Percentiles rank a stretch among this genome's conserved stretches.
phyloP scores from a whole-genome alignment of 2,329 filamentous ascomycete genomes.

The Metarhizium anisopliae region DNA sequence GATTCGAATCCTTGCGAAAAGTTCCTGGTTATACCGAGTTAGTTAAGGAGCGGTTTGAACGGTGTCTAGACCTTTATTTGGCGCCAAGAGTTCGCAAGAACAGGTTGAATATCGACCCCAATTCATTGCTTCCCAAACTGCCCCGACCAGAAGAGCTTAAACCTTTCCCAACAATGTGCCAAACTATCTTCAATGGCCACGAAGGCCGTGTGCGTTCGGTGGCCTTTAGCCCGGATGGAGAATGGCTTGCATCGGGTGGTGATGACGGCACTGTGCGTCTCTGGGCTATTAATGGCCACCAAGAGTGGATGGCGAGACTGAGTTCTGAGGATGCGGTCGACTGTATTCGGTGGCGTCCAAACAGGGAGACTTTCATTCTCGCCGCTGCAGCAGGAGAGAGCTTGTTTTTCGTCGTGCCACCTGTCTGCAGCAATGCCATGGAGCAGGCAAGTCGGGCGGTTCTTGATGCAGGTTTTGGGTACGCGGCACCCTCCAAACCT shows the following conservation, averaged over 20 bases:
- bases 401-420: constrained; percentile 75
- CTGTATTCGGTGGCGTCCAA: constrained; percentile 81
- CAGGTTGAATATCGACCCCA: constrained; percentile 92
- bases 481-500: constrained; percentile 58
- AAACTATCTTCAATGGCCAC: constrained; percentile 81
- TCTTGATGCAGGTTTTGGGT: constrained; percentile 86
- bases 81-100: constrained; percentile 87
- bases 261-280: constrained; percentile 89
- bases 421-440: constrained; percentile 61
- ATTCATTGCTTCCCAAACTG: constrained; percentile 83
- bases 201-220: constrained; percentile 79
- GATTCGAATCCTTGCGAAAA: constrained; percentile 76
- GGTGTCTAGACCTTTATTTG: constrained; percentile 90
- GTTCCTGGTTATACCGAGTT: constrained; percentile 87
- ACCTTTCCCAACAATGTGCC: constrained; percentile 86
- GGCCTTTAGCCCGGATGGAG: constrained; percentile 74
- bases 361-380: constrained; percentile 69
- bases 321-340: constrained; percentile 74
- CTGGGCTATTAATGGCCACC: constrained; percentile 84
- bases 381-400: constrained; percentile 79
- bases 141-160: constrained; percentile 88
- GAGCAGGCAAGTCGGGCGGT: constrained; percentile 67
- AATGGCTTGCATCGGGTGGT: constrained; percentile 83
- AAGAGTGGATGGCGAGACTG: constrained; percentile 77
- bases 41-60: constrained; percentile 92